These are phyloP conservation scores for Candida buenavistaensis DNA, from an alignment of 1,139 yeast species.

Conservation along the genomic window DNA sequence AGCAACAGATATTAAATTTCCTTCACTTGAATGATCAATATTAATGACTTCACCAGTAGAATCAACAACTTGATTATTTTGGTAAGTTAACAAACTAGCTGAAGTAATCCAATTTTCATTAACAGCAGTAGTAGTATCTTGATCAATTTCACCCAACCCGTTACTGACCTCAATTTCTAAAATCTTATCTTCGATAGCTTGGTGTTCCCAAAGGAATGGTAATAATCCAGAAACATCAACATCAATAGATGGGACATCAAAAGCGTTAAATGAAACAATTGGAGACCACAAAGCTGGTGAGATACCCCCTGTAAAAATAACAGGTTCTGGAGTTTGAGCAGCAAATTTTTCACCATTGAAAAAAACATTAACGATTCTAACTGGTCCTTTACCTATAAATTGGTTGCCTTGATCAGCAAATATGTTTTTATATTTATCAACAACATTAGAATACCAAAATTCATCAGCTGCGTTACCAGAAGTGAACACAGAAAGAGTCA, in stretches of 20 bases:
- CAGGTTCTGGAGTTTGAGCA: conserved; percentile 56
- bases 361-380: conserved; percentile 54
- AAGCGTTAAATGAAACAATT: conserved; percentile 69
- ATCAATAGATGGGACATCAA: conserved; percentile 65
- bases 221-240: conserved; percentile 67
- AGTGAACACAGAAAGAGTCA: conserved; percentile 58
- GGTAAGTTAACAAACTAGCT: conserved; percentile 68
- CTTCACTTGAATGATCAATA: conserved; percentile 20
- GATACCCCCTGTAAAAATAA: conserved; percentile 75
- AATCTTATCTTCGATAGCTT: conserved; percentile 20
- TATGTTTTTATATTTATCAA: conserved; percentile 44
- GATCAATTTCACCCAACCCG: conserved; percentile 47
- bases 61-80: conserved; percentile 37
- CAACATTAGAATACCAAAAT: conserved; percentile 73
- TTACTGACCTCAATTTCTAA: conserved; percentile 56
- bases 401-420: conserved; percentile 38
- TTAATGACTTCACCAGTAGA: conserved; percentile 39
- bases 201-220: conserved; percentile 58
- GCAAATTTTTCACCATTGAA: conserved; percentile 51
- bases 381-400: conserved; percentile 63
- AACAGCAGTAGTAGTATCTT: conserved; percentile 26
- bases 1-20: conserved; percentile 18
- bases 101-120: conserved; percentile 71
- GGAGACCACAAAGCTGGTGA: conserved; percentile 81
- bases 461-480: conserved; percentile 82